These are phyloP conservation scores for Pichiaceae sp. DNA, from an alignment of 1,139 yeast genomes.

Conservation along the genomic window DNA sequence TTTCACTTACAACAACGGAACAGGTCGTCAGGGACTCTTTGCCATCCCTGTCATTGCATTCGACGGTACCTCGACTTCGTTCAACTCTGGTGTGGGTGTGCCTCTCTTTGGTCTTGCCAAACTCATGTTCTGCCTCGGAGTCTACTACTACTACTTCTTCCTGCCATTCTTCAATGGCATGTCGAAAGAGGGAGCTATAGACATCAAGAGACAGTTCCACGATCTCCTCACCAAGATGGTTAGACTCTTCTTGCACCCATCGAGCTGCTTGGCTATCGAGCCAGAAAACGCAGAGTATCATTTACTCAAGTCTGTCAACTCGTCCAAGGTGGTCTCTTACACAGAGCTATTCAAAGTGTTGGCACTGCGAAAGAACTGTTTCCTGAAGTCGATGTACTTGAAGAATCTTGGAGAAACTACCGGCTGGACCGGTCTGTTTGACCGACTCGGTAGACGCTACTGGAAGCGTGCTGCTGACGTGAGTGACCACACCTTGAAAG, in stretches of 20 bases:
- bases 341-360: conserved; percentile 5
- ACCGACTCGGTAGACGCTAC: background rate
- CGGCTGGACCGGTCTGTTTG: background rate
- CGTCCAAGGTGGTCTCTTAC: conserved; percentile 1
- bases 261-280: conserved; percentile 3
- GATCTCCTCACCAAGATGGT: background rate
- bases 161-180: conserved; percentile 8
- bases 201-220: background rate
- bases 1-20: conserved; percentile 12
- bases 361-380: conserved; percentile 5
- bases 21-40: conserved; percentile 19
- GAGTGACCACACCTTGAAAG: background rate
- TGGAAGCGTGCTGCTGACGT: background rate
- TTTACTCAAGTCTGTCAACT: conserved; percentile 5
- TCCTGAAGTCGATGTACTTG: conserved; percentile 14
- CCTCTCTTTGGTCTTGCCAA: conserved; percentile 20
- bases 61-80: conserved; percentile 12
- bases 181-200: conserved; percentile 1
- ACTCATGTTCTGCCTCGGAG: conserved; percentile 11
- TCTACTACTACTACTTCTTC: conserved; percentile 12
- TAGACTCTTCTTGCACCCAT: conserved; percentile 7
- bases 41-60: conserved; percentile 21
- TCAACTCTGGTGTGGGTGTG: conserved; percentile 10
- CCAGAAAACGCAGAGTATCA: conserved; percentile 8
- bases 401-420: conserved; percentile 10